A percentile compares a stretch with the other conserved stretches of the same genome.
phyloP scores from a whole-genome alignment of 2,329 filamentous ascomycete species.

The Epichloe uncinata region DNA sequence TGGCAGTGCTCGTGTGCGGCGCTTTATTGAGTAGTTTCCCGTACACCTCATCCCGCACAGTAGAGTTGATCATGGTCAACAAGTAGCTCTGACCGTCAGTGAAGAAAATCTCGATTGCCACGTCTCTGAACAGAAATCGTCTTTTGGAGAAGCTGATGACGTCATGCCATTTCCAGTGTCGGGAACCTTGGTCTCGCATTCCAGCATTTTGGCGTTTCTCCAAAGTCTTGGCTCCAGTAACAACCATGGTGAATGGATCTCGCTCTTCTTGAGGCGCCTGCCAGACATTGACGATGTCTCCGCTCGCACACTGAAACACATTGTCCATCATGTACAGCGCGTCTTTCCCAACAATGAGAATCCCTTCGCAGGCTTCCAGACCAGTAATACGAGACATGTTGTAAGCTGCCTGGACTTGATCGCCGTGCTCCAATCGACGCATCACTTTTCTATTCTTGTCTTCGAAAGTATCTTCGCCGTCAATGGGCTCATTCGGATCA shows the following conservation, averaged over 20 bases:
- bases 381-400: conserved; percentile 93
- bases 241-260: conserved; percentile 90
- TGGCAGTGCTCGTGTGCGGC: conserved; percentile 61
- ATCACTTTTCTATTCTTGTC: conserved; percentile 98
- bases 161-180: conserved; percentile 89
- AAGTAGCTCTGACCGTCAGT: conserved; percentile 93
- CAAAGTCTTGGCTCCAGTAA: conserved; percentile 50
- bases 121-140: conserved; percentile 87
- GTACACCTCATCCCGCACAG: conserved; percentile 67
- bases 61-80: conserved; percentile 65
- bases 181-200: conserved; percentile 59
- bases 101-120: conserved; percentile 95
- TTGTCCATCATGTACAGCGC: conserved; percentile 91
- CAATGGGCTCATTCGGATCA: conserved; percentile 73
- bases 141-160: conserved; percentile 93
- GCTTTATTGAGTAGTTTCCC: conserved; percentile 64
- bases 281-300: conserved; percentile 93
- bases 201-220: conserved; percentile 48
- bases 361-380: conserved; percentile 83
- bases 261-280: conserved; percentile 86
- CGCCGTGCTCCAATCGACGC: conserved; percentile 79
- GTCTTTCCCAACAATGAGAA: conserved; percentile 85
- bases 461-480: conserved; percentile 66
- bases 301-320: conserved; percentile 87
- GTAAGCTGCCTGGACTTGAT: conserved; percentile 85